Percentiles rank a stretch among this genome's conserved stretches.
These are phyloP conservation scores for Ustilago hordei DNA, from an alignment of 1,284 basidiomycete genomes.

Conservation along the genomic window DNA sequence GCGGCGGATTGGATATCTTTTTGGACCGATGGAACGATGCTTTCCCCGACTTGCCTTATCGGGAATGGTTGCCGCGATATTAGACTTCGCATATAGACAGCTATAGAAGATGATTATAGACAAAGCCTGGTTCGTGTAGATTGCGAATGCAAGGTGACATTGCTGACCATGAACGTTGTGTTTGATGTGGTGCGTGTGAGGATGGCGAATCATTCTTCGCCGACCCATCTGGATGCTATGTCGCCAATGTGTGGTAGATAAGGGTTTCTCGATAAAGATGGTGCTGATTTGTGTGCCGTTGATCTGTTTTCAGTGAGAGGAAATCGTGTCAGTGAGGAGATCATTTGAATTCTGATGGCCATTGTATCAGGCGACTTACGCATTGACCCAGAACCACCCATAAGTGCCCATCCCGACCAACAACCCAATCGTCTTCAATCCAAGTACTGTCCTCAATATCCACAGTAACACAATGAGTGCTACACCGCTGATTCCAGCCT, in stretches of 20 bases:
- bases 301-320: slow-evolving; percentile 25
- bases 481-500: slow-evolving; percentile 56
- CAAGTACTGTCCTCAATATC: slow-evolving; percentile 52
- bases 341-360: background rate
- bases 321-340: background rate
- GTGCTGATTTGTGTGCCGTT: slow-evolving; percentile 51
- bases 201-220: slow-evolving; percentile 35
- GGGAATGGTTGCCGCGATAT: slow-evolving; percentile 38
- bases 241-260: slow-evolving; percentile 54
- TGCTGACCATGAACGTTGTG: background rate
- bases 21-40: slow-evolving; percentile 57
- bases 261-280: slow-evolving; percentile 49
- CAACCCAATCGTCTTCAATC: slow-evolving; percentile 60
- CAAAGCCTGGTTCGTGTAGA: background rate
- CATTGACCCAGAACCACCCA: slow-evolving; percentile 66
- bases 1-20: slow-evolving; percentile 60
- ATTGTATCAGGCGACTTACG: slow-evolving; percentile 39
- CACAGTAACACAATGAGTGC: slow-evolving; percentile 48
- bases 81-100: slow-evolving; percentile 5
- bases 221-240: slow-evolving; percentile 56
- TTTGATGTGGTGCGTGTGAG: background rate
- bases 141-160: background rate
- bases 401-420: slow-evolving; percentile 58
- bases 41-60: slow-evolving; percentile 39
- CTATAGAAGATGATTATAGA: background rate